phyloP scores from a whole-genome alignment of 352 stramenopile genomes.

The Phytophthora hibernalis region DNA sequence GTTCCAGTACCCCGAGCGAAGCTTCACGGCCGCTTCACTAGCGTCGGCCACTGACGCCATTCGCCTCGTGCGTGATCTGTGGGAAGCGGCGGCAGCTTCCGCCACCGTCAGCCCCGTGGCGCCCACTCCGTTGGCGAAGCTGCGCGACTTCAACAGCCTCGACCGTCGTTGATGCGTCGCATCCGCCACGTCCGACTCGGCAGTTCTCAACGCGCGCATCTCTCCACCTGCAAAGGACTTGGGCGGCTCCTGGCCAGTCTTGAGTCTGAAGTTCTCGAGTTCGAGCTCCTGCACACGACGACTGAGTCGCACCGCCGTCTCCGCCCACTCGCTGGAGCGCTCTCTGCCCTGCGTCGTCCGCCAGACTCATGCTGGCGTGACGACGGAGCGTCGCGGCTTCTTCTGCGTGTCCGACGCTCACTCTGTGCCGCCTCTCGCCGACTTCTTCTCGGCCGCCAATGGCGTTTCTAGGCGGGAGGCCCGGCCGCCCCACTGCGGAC shows the following conservation, averaged over 20 bases:
- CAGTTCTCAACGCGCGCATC: slow-evolving; percentile 21
- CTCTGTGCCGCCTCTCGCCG: slow-evolving; percentile 15
- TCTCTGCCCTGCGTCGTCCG: background rate
- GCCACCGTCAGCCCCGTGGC: slow-evolving; percentile 65
- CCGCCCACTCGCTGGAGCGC: slow-evolving; percentile 54
- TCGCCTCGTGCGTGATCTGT: slow-evolving; percentile 61
- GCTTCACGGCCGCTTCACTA: slow-evolving; percentile 39
- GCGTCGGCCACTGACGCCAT: slow-evolving; percentile 27
- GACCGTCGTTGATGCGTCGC: slow-evolving; percentile 10
- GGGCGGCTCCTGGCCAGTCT: slow-evolving; percentile 39
- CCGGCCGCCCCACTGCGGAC: slow-evolving; percentile 11
- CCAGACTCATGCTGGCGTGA: slow-evolving; percentile 13
- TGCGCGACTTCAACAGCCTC: slow-evolving; percentile 65
- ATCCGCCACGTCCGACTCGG: slow-evolving; percentile 20
- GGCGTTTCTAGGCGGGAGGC: slow-evolving; percentile 22
- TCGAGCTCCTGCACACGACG: slow-evolving; percentile 74
- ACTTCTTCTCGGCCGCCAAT: slow-evolving; percentile 24
- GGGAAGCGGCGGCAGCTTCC: slow-evolving; percentile 68
- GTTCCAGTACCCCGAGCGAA: slow-evolving; percentile 78
- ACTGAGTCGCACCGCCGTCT: slow-evolving; percentile 60
- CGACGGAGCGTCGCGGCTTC: background rate
- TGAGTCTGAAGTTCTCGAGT: slow-evolving; percentile 65
- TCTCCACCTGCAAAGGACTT: slow-evolving; percentile 54
- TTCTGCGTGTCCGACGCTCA: slow-evolving; percentile 11
- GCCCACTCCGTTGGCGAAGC: slow-evolving; percentile 61